A percentile compares a stretch with the other conserved stretches of the same genome.
Evolutionary conservation across 139 green algal genomes (phyloP).

Genomic region (Parachlorella kessleri): DNA sequence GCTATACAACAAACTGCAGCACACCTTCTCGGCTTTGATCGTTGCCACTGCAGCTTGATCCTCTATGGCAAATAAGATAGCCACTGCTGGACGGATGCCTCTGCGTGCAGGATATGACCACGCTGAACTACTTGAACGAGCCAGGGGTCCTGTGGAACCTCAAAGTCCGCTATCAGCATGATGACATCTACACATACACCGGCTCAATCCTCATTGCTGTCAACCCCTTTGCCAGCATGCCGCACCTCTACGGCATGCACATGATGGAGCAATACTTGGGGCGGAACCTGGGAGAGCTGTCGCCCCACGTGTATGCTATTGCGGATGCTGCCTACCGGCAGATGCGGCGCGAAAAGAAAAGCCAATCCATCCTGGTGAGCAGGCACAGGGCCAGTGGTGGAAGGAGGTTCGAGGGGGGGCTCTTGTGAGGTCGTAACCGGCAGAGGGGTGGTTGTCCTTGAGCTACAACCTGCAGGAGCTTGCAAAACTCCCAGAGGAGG

Average conservation of each 20-base stretch:
- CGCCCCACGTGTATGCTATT: conserved; percentile 92
- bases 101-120: conserved; percentile 95
- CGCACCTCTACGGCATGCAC: conserved; percentile 87
- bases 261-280: conserved; percentile 95
- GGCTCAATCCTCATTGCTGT: conserved; percentile 94
- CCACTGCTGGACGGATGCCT: no score
- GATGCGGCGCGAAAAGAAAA: conserved; percentile 80
- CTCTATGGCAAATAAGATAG: no score
- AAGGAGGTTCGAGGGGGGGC: no score
- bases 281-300: conserved; percentile 86
- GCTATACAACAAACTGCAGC: background rate
- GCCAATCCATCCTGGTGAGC: conserved; percentile 89
- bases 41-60: background rate
- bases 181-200: conserved; percentile 97
- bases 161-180: conserved; percentile 75
- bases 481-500: no score
- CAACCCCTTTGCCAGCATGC: conserved; percentile 86
- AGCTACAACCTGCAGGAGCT: no score
- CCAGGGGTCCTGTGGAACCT: conserved; percentile 94
- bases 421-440: no score
- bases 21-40: background rate
- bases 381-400: no score
- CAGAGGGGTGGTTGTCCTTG: no score
- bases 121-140: conserved; percentile 97
- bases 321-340: conserved; percentile 84